phyloP scores from a whole-genome alignment of 2,329 filamentous ascomycete species.

The Dothiorella sarmentorum region DNA sequence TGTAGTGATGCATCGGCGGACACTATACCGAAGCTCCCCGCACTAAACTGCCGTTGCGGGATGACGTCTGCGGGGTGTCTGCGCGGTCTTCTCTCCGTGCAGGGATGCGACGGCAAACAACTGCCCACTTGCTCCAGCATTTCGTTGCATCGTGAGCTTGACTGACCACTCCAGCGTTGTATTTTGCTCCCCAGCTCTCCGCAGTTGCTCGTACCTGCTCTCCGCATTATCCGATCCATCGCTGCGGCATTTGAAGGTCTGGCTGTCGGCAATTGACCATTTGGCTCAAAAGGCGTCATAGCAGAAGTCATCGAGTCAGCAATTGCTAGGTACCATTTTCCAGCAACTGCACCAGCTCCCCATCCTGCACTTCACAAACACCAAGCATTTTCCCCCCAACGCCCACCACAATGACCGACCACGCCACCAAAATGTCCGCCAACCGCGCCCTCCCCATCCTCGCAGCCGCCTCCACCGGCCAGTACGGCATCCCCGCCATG shows the following conservation, averaged over 20 bases:
- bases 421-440: neutral
- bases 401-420: neutral
- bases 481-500: constrained; percentile 60
- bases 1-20: constrained; percentile 7
- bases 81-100: constrained; percentile 8
- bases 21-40: constrained; percentile 8
- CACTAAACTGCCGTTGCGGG: neutral
- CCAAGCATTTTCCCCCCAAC: neutral
- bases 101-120: neutral
- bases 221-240: too few relatives aligned
- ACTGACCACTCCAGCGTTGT: neutral
- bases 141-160: constrained; percentile 10
- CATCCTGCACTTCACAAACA: neutral
- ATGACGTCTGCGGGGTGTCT: constrained; percentile 14
- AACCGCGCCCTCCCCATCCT: constrained; percentile 45
- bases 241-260: neutral
- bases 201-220: neutral
- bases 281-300: too few relatives aligned
- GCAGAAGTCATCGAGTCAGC: too few relatives aligned
- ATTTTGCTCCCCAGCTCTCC: neutral
- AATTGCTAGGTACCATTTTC: too few relatives aligned
- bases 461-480: constrained; percentile 52
- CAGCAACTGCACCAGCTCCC: neutral
- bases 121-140: constrained; percentile 4
- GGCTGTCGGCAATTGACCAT: constrained; percentile 7